Percentiles rank a stretch among this genome's conserved stretches.
Evolutionary conservation across 192 early-diverging fungal species (phyloP).

Genomic region (Allomyces arbusculus): DNA sequence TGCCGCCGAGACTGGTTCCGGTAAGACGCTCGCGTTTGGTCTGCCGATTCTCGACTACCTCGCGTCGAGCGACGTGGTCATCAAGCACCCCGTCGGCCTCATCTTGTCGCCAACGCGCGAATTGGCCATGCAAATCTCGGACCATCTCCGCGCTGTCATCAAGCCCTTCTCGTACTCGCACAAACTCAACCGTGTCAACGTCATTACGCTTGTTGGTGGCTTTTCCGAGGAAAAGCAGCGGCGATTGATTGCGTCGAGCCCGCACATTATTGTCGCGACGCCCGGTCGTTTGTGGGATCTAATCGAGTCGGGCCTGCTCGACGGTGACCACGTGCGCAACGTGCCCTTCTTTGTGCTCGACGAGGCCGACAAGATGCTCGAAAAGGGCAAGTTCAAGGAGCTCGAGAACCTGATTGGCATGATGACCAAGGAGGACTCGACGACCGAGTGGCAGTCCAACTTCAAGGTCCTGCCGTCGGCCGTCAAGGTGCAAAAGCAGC

Average conservation of each 20-base stretch:
- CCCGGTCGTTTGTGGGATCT: slow-evolving; percentile 60
- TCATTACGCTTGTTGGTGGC: slow-evolving; percentile 74
- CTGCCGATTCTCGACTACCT: slow-evolving; percentile 71
- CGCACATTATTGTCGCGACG: slow-evolving; percentile 60
- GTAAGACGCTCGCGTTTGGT: slow-evolving; percentile 90
- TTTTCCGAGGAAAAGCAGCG: slow-evolving; percentile 85
- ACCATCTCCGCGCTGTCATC: slow-evolving; percentile 40
- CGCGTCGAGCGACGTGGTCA: slow-evolving; percentile 12
- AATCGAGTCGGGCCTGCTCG: slow-evolving; percentile 10
- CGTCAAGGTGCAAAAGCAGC: background rate
- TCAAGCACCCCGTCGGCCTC: slow-evolving; percentile 28
- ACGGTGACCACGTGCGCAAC: slow-evolving; percentile 28
- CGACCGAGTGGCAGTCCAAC: background rate
- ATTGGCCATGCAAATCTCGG: slow-evolving; percentile 80
- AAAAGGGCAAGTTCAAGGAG: slow-evolving; percentile 57
- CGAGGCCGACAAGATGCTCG: slow-evolving; percentile 70
- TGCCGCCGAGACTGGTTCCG: slow-evolving; percentile 85
- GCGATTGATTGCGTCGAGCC: slow-evolving; percentile 37
- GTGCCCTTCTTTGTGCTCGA: slow-evolving; percentile 56
- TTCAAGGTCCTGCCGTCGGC: background rate
- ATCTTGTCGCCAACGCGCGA: slow-evolving; percentile 86
- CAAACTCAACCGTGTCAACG: slow-evolving; percentile 12
- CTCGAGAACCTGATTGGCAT: slow-evolving; percentile 36
- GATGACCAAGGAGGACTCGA: slow-evolving; percentile 10
- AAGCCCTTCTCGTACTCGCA: slow-evolving; percentile 5